These are phyloP conservation scores for Dictyostelium citrinum DNA, from an alignment of 78 protist species.

Conservation along the genomic window DNA sequence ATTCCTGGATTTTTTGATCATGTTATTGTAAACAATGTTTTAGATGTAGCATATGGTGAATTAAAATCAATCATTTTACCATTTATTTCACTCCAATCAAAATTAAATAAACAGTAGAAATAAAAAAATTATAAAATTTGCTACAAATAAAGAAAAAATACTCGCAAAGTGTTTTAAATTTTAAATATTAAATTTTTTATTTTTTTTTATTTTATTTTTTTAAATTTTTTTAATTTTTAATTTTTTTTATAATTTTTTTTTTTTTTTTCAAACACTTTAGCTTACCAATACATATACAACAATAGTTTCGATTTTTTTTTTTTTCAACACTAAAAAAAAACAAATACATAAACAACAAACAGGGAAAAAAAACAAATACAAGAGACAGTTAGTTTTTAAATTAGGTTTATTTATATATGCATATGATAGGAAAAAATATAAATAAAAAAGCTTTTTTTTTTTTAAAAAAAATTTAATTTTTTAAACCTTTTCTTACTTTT, in stretches of 20 bases:
- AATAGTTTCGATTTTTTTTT: not conserved
- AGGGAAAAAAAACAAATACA: not conserved
- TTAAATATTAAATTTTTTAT: no score
- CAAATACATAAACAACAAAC: not conserved
- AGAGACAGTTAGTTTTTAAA: not conserved
- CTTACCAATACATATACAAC: not conserved
- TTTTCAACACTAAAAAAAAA: not conserved
- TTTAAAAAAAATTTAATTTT: not conserved
- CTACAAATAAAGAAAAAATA: no score
- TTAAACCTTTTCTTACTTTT: not conserved
- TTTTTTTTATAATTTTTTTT: not conserved
- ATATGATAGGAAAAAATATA: not conserved
- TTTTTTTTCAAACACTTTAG: not conserved
- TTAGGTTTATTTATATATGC: not conserved
- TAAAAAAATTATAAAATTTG: no score
- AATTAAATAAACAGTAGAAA: not conserved
- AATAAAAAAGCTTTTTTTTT: not conserved
- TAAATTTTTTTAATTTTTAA: not conserved
- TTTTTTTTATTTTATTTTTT: no score
- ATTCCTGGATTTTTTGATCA: constrained; percentile 74
- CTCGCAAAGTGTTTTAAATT: no score
- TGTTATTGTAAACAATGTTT: constrained; percentile 83
- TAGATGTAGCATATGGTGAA: constrained; percentile 85
- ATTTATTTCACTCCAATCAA: not conserved
- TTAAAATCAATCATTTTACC: constrained; percentile 44